Evolutionary conservation across 2,329 filamentous ascomycete species (phyloP).

Genomic region (Metarhizium anisopliae): DNA sequence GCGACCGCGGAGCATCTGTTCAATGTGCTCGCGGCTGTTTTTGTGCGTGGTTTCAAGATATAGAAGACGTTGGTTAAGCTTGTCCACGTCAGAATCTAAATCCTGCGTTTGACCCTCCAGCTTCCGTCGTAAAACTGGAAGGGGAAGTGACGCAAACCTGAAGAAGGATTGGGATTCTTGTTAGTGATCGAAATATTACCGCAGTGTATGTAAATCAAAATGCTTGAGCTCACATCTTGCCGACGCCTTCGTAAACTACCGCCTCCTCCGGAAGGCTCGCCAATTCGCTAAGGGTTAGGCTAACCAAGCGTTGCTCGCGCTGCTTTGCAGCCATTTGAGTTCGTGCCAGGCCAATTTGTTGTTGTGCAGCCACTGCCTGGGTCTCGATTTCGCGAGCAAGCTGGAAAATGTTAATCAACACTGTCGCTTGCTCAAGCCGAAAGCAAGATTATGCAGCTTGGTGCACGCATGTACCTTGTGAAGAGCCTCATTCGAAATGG

Average conservation of each 20-base stretch:
- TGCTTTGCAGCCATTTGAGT: constrained; percentile 79
- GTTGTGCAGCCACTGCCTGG: constrained; percentile 78
- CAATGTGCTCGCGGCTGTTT: constrained; percentile 85
- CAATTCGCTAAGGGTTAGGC: constrained; percentile 79
- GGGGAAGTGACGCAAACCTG: constrained; percentile 82
- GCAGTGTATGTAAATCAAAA: neutral
- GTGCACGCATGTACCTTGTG: constrained; percentile 60
- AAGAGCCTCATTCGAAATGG: constrained; percentile 86
- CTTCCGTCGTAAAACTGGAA: constrained; percentile 63
- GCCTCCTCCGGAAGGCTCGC: constrained; percentile 66
- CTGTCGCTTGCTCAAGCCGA: neutral
- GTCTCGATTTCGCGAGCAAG: constrained; percentile 89
- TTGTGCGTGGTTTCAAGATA: constrained; percentile 93
- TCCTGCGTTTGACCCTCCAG: constrained; percentile 66
- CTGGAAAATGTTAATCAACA: constrained; percentile 34
- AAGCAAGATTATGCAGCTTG: too few relatives aligned
- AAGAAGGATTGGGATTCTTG: neutral
- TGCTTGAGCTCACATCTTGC: constrained; percentile 73
- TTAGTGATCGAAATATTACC: neutral
- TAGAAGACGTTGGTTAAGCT: constrained; percentile 78
- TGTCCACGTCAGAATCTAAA: constrained; percentile 68
- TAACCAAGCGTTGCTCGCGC: constrained; percentile 78
- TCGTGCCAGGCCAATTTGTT: constrained; percentile 81
- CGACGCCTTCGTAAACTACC: constrained; percentile 86
- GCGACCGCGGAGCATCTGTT: constrained; percentile 66